Evolutionary conservation across 345 rosid genomes (phyloP).

Genomic region (Moricandia moricandioides): DNA sequence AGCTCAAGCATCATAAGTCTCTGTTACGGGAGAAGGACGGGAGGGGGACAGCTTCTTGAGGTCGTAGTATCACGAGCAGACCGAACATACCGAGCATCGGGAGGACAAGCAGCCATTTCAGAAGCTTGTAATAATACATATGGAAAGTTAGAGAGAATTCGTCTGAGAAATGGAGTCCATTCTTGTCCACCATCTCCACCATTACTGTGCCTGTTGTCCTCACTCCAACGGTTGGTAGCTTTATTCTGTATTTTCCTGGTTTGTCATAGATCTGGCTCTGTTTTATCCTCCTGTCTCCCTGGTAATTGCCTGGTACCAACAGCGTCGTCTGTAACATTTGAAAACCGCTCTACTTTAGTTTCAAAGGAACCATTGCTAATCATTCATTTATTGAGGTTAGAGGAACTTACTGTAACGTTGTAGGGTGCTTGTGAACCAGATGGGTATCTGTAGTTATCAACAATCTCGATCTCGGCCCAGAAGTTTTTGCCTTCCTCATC

Average conservation of each 20-base stretch:
- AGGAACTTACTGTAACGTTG: conserved; percentile 80
- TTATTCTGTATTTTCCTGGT: conserved; percentile 74
- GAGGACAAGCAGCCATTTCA: conserved; percentile 93
- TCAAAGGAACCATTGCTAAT: conserved; percentile 14
- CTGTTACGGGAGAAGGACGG: conserved; percentile 93
- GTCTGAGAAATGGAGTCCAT: conserved; percentile 87
- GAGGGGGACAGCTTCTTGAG: conserved; percentile 86
- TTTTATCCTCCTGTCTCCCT: conserved; percentile 78
- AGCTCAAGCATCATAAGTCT: conserved; percentile 47
- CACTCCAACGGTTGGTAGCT: conserved; percentile 85
- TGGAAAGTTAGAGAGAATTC: conserved; percentile 97
- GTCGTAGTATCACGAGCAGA: conserved; percentile 81
- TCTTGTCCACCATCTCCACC: conserved; percentile 97
- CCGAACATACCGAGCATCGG: conserved; percentile 98
- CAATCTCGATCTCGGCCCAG: conserved; percentile 96
- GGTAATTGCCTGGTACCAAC: conserved; percentile 94
- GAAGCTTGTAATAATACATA: conserved; percentile 91
- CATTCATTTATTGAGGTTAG: neutral
- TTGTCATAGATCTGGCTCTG: conserved; percentile 59
- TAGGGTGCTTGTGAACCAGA: conserved; percentile 92
- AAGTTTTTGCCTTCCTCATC: conserved; percentile 98
- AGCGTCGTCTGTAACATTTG: conserved; percentile 62
- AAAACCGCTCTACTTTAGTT: conserved; percentile 4
- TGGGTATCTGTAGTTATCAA: conserved; percentile 79
- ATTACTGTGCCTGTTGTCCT: conserved; percentile 90